phyloP scores from a whole-genome alignment of 164 flowering plant species.

The Magnolia sinica region DNA sequence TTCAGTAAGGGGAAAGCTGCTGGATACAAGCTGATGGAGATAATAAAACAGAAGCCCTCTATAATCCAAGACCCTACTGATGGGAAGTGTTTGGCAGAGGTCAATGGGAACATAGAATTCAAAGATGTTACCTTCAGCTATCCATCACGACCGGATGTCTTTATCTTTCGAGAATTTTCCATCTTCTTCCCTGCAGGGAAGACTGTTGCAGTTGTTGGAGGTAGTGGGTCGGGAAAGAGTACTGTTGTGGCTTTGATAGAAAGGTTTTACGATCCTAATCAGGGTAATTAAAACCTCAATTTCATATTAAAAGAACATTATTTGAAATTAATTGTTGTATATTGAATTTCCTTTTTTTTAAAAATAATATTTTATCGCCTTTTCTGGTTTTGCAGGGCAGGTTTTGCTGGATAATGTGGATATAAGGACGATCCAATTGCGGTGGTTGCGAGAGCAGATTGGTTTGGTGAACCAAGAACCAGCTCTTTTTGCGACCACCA shows the following conservation, averaged over 20 bases:
- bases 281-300: constrained; percentile 44
- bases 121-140: constrained; percentile 87
- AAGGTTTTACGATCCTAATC: constrained; percentile 89
- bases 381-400: constrained; percentile 55
- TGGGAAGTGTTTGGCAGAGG: constrained; percentile 65
- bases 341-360: not conserved
- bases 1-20: constrained; percentile 98
- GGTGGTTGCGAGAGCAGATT: constrained; percentile 86
- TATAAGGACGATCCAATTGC: constrained; percentile 70
- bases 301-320: not conserved
- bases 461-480: constrained; percentile 99
- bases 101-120: constrained; percentile 85
- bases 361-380: not conserved
- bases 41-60: constrained; percentile 80
- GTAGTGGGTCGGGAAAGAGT: constrained; percentile 99
- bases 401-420: constrained; percentile 79
- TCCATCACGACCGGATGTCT: constrained; percentile 91
- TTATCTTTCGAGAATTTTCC: constrained; percentile 71
- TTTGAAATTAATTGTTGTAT: not conserved
- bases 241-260: constrained; percentile 91
- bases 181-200: constrained; percentile 90
- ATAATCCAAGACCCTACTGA: constrained; percentile 61
- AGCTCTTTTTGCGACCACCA: constrained; percentile 92
- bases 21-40: constrained; percentile 91
- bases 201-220: constrained; percentile 96